Evolutionary conservation across 208 protist genomes (phyloP), one percentile per base, ranked within the genome.

Genomic region (Wallacemonas sp.): DNA sequence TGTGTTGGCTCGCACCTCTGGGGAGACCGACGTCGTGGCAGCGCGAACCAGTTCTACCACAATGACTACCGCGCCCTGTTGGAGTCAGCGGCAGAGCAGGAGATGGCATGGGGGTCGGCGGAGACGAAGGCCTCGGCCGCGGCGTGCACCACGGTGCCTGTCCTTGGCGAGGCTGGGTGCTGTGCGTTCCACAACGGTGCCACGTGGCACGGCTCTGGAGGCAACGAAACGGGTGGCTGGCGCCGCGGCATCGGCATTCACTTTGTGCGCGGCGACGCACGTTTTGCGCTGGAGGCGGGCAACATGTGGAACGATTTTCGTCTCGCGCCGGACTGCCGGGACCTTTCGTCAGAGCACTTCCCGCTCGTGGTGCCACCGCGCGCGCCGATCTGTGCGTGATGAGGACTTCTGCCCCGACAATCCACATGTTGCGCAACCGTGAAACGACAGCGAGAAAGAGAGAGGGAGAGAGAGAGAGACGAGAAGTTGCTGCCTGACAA

Each of bases 31-130:
- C 54, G 62, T 12, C 74, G 71, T 15, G 70, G 71, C 21, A 81
- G 71, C 46, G 68, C 74, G 5, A 78, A 73, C 24, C 74, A 81
- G 66, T 81, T 85, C 21, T 81, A 79, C 71, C 42, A 71, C 24
- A 17, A 21, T 0, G 71, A 85, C 61, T 81, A 79, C 65, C 74
- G 22, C 26, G 65, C 61, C 6, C 41, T 76, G 39, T 59, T 85
- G 21, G 36, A 32, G 39, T 66, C 61, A 38, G 75, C 71, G 5
- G 75, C 72, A 2, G 44, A 76, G 41, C 59, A 72, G 6, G 71
- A 79, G 54, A 45, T 17, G 19, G 9, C 27, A 44, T 42, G 26
- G 42, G 41, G 41, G 15, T 46, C 46, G 0, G 4, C 26, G 10
- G 32, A 29, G n/a, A 53, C 32, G 27, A 22, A 27, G 26, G 44